Evolutionary conservation across 108 stramenopile species (phyloP).

Genomic region (Cyclotella kingstonii): DNA sequence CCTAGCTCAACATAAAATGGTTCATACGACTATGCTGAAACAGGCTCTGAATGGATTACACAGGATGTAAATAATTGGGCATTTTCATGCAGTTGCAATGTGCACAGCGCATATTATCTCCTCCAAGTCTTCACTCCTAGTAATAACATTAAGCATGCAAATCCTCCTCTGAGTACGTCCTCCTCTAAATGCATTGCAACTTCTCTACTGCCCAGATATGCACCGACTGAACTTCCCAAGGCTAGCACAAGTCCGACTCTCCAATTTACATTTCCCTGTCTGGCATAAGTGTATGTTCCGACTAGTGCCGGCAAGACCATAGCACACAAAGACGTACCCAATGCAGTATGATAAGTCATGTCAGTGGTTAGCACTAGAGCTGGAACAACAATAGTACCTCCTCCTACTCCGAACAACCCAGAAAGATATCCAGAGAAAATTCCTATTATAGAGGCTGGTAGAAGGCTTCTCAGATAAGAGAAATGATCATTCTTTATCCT

Average conservation of each 20-base stretch:
- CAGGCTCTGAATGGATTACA: no score
- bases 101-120: no score
- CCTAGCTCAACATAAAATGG: no score
- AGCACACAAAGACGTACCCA: conserved; percentile 84
- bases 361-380: conserved; percentile 71
- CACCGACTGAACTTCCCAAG: conserved; percentile 75
- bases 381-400: conserved; percentile 89
- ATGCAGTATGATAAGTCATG: conserved; percentile 81
- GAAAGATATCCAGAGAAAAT: conserved; percentile 59
- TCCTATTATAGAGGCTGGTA: conserved; percentile 47
- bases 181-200: conserved; percentile 66
- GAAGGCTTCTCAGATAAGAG: conserved; percentile 17
- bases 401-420: conserved; percentile 93
- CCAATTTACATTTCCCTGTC: conserved; percentile 69
- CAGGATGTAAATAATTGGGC: no score
- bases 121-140: conserved; percentile 60
- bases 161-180: conserved; percentile 61
- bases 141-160: conserved; percentile 68
- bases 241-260: conserved; percentile 78
- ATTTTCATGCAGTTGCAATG: no score
- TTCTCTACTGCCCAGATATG: conserved; percentile 69
- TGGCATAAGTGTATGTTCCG: conserved; percentile 75
- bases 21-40: no score
- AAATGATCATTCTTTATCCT: conserved; percentile 3
- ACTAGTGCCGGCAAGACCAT: conserved; percentile 79